Percentiles rank a stretch among this genome's conserved stretches.
These are phyloP conservation scores for Bipolaris oryzae DNA, from an alignment of 2,329 filamentous ascomycete genomes.

Conservation along the genomic window DNA sequence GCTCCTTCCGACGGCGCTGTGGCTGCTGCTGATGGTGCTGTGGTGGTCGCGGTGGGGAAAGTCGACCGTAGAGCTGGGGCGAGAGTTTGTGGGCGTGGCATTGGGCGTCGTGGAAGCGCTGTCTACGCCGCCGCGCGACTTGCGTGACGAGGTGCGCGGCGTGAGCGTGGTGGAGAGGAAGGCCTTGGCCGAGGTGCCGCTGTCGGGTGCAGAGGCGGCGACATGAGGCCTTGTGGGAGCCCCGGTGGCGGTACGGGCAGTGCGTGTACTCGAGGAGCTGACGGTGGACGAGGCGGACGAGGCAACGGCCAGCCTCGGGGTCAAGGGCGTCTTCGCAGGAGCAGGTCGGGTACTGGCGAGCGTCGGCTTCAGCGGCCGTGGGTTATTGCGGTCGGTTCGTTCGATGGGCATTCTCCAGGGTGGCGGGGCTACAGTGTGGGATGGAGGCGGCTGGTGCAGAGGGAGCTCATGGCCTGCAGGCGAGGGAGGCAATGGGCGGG, in stretches of 20 bases:
- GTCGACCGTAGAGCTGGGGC: constrained; percentile 43
- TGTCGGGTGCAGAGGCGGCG: constrained; percentile 52
- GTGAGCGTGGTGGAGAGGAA: constrained; percentile 74
- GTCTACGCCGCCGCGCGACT: constrained; percentile 66
- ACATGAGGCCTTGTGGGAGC: constrained; percentile 38
- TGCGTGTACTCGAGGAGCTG: constrained; percentile 40
- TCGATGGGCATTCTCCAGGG: constrained; percentile 47
- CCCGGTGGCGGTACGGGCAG: constrained; percentile 34
- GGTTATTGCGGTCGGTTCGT: constrained; percentile 55
- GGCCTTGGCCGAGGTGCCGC: constrained; percentile 60
- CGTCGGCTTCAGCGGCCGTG: constrained; percentile 70
- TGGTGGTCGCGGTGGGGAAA: constrained; percentile 38
- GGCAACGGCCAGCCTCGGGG: constrained; percentile 62
- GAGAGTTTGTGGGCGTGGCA: constrained; percentile 56
- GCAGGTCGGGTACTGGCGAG: constrained; percentile 66
- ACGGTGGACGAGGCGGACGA: constrained; percentile 31
- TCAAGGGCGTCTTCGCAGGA: constrained; percentile 59
- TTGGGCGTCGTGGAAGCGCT: constrained; percentile 71
- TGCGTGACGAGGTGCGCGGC: constrained; percentile 76
- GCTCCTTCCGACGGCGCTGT: constrained; percentile 25
- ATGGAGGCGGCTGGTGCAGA: constrained; percentile 20
- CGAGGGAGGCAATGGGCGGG: constrained; percentile 30
- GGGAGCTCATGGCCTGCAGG: constrained; percentile 39
- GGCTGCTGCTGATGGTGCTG: constrained; percentile 32
- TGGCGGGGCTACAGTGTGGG: constrained; percentile 21